phyloP scores from a whole-genome alignment of 1,284 basidiomycete genomes.

The Marasmius fiardii region DNA sequence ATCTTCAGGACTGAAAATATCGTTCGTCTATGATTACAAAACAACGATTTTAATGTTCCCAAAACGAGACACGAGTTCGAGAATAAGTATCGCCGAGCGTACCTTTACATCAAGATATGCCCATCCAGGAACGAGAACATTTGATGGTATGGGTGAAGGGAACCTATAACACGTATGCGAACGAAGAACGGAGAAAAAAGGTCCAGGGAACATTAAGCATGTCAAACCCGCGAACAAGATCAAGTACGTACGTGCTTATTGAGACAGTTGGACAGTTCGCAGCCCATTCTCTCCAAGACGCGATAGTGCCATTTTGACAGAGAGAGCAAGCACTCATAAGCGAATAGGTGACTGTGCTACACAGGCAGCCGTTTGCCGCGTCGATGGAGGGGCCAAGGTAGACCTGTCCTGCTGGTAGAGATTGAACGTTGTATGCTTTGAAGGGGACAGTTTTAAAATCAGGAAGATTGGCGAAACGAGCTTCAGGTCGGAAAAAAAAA shows the following conservation, averaged over 20 bases:
- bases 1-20: neutral
- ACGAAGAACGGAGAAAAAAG: too few relatives aligned
- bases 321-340: slow-evolving; percentile 37
- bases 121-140: neutral
- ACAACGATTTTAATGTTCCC: neutral
- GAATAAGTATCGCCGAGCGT: neutral
- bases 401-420: slow-evolving; percentile 25
- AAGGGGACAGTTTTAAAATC: neutral
- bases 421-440: slow-evolving; percentile 28
- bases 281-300: slow-evolving; percentile 30
- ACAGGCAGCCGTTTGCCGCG: slow-evolving; percentile 30
- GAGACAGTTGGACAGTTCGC: slow-evolving; percentile 28
- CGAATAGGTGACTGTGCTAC: slow-evolving; percentile 37
- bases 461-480: neutral
- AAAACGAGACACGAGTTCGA: neutral
- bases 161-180: too few relatives aligned
- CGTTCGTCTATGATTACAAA: neutral
- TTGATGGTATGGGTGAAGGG: neutral
- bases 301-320: slow-evolving; percentile 32
- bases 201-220: neutral
- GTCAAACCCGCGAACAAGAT: neutral
- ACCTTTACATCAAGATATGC: slow-evolving; percentile 5
- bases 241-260: slow-evolving; percentile 2
- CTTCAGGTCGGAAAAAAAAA: slow-evolving; percentile 1
- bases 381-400: slow-evolving; percentile 31